Evolutionary conservation across 1,284 basidiomycete genomes (phyloP).

Genomic region (Sanguinoderma infundibulare): DNA sequence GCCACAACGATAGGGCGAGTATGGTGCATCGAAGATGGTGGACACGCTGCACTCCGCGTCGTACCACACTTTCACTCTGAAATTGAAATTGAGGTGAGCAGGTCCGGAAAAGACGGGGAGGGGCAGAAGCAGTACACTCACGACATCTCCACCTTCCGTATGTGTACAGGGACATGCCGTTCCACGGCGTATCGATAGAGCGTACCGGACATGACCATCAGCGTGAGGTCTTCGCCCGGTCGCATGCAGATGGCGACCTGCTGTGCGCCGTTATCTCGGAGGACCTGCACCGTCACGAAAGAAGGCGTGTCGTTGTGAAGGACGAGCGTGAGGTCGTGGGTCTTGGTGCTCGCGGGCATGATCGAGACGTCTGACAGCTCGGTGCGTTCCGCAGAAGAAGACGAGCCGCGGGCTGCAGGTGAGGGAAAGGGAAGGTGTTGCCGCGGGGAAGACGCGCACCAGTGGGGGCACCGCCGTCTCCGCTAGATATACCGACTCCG

Average conservation of each 20-base stretch:
- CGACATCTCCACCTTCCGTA: slow-evolving; percentile 40
- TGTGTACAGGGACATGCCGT: slow-evolving; percentile 16
- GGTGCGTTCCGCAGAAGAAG: not conserved
- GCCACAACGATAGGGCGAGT: slow-evolving; percentile 8
- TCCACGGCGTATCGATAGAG: slow-evolving; percentile 35
- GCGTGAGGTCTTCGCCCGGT: slow-evolving; percentile 31
- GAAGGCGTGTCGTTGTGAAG: slow-evolving; percentile 49
- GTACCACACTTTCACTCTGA: slow-evolving; percentile 48
- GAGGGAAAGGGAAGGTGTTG: not conserved
- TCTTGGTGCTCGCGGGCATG: slow-evolving; percentile 48
- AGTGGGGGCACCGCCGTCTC: not conserved
- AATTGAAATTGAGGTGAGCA: not conserved
- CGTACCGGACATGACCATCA: slow-evolving; percentile 36
- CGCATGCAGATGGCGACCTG: slow-evolving; percentile 31
- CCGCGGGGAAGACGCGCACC: not conserved
- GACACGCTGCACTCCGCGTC: slow-evolving; percentile 43
- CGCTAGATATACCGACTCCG: slow-evolving; percentile 3
- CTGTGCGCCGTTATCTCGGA: slow-evolving; percentile 24
- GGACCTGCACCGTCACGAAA: slow-evolving; percentile 40
- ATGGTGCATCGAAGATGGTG: slow-evolving; percentile 36
- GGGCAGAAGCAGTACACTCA: slow-evolving; percentile 21
- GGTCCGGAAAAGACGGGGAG: not conserved
- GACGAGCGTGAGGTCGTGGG: slow-evolving; percentile 57
- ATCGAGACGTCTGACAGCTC: not conserved
- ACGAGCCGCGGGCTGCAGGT: not conserved